A percentile compares a stretch with the other conserved stretches of the same genome.
Conservation (phyloP, 1,284 basidiomycete species). For the Austroboletus novae-zelandiae region DNA sequence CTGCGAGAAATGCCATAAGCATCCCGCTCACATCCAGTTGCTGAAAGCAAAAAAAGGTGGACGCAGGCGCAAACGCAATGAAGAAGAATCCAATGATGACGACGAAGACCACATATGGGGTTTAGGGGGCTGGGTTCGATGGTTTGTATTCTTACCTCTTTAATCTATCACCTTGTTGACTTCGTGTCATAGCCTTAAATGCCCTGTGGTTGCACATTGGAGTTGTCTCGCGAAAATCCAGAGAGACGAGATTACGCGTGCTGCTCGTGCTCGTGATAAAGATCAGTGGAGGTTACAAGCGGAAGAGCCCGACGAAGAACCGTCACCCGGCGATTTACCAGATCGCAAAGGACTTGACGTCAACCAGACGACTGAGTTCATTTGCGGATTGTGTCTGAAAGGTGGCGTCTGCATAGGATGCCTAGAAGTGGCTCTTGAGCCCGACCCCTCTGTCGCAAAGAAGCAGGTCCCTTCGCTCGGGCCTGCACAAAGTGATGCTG, state of each 20-base stretch:
- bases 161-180: constrained; percentile 10
- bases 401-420: constrained; percentile 79
- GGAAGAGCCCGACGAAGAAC: constrained; percentile 9
- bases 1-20: constrained; percentile 69
- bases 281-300: constrained; percentile 37
- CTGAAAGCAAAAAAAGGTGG: constrained; percentile 41
- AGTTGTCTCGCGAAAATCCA: constrained; percentile 66
- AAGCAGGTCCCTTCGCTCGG: constrained; percentile 20
- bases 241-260: constrained; percentile 70
- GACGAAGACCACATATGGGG: constrained; percentile 52
- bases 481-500: constrained; percentile 5
- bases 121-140: constrained; percentile 84
- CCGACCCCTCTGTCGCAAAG: constrained; percentile 35
- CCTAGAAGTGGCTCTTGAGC: constrained; percentile 52
- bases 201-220: constrained; percentile 79
- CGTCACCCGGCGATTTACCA: constrained; percentile 23
- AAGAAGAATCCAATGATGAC: constrained; percentile 42
- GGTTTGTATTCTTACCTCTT: constrained; percentile 44
- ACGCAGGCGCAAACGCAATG: constrained; percentile 41
- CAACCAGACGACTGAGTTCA: constrained; percentile 71
- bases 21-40: constrained; percentile 57
- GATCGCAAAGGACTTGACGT: constrained; percentile 41
- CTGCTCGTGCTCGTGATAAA: constrained; percentile 52
- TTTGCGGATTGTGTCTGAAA: constrained; percentile 75
- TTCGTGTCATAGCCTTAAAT: constrained; percentile 55